Base-by-base conservation (phyloP, 1,139 yeast species). In the Zygosaccharomyces pseudobailii region DNA sequence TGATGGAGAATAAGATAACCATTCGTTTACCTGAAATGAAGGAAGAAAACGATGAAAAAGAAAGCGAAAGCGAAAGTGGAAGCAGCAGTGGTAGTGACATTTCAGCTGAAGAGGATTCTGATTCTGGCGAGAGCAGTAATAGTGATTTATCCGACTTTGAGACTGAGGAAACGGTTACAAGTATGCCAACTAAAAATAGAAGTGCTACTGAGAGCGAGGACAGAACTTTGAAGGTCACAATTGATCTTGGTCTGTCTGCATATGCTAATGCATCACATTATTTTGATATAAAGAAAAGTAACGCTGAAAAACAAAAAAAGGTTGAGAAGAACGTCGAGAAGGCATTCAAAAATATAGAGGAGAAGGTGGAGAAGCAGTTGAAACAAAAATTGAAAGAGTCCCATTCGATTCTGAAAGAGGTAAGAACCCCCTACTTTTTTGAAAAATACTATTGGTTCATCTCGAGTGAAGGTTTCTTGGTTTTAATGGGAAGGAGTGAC, bases 381-480 rank as follows among this genome's bases (percentile, higher is more conserved):
- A 79, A 79, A 46, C 80, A 76, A 57, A 76, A 80, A 40, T 73
- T 85, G 58, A 85, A 84, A 49, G 79, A 79, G 48, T 83, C 84
- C 48, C 77, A 75, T 49, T 84, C 80, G 39, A 74, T 79, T 2
- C 71, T 88, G 50, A 83, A 79, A 52, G 81, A 78, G 33, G 71
- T 85, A 28, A 75, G 97, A 43, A 76, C 79, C 5, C 87, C 88
- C 41, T 84, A 73, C 59, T 90, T 97, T 87, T 94, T 94, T 70
- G 98, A 92, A 62, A 92, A 92, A 65, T 92, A 85, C 64, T 82
- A 74, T 61, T 92, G 98, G 98, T 92, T 92, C 62, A 75, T 89
- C 27, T 78, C 96, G 0, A 83, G 84, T 54, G 97, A 92, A 63
- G 95, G 95, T 0, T 89, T 87, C 60, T 71, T 92, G 46, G 87